Evolutionary conservation across 2,329 filamentous ascomycete species (phyloP), one percentile per base, ranked within the genome.

Genomic region (Pseudocercospora macadamiae): DNA sequence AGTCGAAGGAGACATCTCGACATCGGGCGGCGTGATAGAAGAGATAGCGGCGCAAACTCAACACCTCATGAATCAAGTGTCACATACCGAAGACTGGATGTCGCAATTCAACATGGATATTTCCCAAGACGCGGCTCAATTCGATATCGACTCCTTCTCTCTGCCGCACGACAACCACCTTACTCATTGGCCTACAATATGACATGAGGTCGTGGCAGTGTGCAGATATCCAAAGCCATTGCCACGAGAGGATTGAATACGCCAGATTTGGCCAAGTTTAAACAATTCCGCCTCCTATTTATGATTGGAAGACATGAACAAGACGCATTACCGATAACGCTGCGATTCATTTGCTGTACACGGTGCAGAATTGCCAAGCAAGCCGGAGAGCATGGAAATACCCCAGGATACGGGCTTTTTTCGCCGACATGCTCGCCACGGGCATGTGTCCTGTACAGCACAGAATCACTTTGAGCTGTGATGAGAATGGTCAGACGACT

Each of bases 1-100:
- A 4, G 45, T 36, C 12, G 55, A 58, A 18, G 58, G 59, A n/a
- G 61, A 59, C 16, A 42, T 59, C 18, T 18, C 19, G 7, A 47
- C 42, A n/a, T 21, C 23, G 9, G n/a, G 19, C 10, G 23, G 42
- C 42, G 42, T 47, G 19, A 26, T 47, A 18, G 42, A 47, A 47
- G 42, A 47, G 21, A 47, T 47, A 9, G 42, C 42, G n/a, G 42
- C 42, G 23, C 42, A 47, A 26, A 47, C 42, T 14, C 42, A 47
- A 14, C 42, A 47, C n/a, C n/a, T 47, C 19, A 47, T 47, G 42
- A 47, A 47, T 14, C 42, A 47, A 12, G 42, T 47, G n/a, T 47
- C 42, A n/a, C 42, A 47, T 14, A 47, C 44, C 39, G 54, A 55
- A 37, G 61, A 63, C 42, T 63, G 61, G 61, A 63, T 63, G 47